A percentile compares a stretch with the other conserved stretches of the same genome.
Evolutionary conservation across 2,329 filamentous ascomycete genomes (phyloP).

Genomic region (Fusarium nodosum): DNA sequence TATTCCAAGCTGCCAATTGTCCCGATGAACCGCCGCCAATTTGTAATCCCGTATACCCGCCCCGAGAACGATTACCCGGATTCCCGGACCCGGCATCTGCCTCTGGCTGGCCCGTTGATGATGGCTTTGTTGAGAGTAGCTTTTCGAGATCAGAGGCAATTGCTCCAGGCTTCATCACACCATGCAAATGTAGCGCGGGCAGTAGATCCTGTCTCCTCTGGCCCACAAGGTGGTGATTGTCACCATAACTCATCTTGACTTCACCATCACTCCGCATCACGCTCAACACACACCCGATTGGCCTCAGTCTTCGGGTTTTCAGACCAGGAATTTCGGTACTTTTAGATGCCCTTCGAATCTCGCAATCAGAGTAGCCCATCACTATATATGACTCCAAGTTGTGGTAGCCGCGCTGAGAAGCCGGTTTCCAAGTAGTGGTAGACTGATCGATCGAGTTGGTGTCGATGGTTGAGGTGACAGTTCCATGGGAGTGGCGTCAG

Average conservation of each 20-base stretch:
- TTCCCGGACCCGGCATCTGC: constrained; percentile 1
- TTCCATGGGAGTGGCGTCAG: not conserved
- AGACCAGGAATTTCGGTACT: not conserved
- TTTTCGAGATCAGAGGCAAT: not conserved
- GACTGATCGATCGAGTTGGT: not conserved
- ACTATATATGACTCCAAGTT: not conserved
- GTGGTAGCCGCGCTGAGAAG: not conserved
- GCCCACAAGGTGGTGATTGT: not conserved
- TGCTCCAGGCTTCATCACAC: not conserved
- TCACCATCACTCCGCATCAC: not conserved
- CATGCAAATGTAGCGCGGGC: not conserved
- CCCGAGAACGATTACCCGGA: not conserved
- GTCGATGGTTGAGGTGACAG: rapidly evolving
- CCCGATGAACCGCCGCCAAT: too few relatives aligned
- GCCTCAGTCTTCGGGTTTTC: not conserved
- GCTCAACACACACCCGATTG: not conserved
- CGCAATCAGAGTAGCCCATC: not conserved
- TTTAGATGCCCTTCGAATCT: rapidly evolving
- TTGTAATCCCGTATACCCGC: not conserved
- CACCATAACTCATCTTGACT: not conserved
- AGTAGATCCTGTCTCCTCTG: not conserved
- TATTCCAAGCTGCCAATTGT: not conserved
- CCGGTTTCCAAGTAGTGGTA: not conserved
- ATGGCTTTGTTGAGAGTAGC: rapidly evolving
- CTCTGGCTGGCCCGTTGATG: not conserved